Conservation (phyloP, 2,329 filamentous ascomycete genomes). For the Claviceps humidiphila region DNA sequence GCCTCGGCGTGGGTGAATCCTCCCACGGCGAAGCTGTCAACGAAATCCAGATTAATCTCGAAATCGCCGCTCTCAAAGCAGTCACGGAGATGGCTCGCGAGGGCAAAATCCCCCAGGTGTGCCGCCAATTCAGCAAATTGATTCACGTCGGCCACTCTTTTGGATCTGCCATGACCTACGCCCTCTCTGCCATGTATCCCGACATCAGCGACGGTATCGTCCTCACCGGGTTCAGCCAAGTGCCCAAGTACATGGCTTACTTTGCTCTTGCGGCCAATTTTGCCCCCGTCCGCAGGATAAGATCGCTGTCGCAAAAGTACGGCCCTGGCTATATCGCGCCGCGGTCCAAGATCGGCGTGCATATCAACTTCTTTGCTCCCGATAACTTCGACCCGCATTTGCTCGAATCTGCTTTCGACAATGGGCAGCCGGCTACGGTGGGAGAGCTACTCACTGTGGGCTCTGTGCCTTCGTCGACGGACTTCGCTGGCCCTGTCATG, state of each 20-base stretch:
- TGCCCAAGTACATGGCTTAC: constrained; percentile 27
- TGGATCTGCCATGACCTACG: constrained; percentile 45
- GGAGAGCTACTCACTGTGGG: constrained; percentile 47
- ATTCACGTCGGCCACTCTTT: constrained; percentile 53
- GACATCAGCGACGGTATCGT: constrained; percentile 42
- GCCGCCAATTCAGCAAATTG: constrained; percentile 26
- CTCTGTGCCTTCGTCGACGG: constrained; percentile 18
- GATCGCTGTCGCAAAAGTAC: constrained; percentile 18
- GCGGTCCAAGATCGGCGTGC: constrained; percentile 31
- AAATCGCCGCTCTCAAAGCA: constrained; percentile 42
- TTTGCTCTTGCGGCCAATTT: constrained; percentile 35
- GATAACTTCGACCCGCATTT: constrained; percentile 41
- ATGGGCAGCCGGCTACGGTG: constrained; percentile 41
- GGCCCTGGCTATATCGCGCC: constrained; percentile 40
- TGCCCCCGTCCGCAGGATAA: constrained; percentile 25
- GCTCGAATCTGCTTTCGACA: constrained; percentile 29
- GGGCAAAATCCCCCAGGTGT: constrained; percentile 29
- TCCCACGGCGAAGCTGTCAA: constrained; percentile 45
- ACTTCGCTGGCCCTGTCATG: constrained; percentile 40
- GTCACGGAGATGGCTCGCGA: constrained; percentile 37
- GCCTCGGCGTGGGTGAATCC: constrained; percentile 46
- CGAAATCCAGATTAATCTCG: constrained; percentile 44
- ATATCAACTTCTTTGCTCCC: constrained; percentile 39
- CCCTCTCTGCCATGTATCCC: constrained; percentile 37
- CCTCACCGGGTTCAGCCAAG: constrained; percentile 46